Percentiles rank a stretch among this genome's conserved stretches.
Conservation (phyloP, 208 protist genomes). For the Leptomonas pyrrhocoris region DNA sequence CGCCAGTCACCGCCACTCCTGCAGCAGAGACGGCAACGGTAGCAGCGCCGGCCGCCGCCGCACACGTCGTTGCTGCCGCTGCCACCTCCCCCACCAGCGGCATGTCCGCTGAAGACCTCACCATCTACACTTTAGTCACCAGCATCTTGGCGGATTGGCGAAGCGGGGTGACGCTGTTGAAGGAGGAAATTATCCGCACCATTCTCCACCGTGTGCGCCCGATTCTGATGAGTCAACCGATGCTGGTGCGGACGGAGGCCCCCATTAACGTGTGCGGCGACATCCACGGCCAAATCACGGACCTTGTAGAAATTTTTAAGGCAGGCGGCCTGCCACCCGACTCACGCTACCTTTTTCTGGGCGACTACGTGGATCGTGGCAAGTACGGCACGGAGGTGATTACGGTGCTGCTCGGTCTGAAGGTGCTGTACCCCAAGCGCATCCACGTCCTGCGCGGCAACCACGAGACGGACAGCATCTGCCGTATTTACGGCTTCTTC, state of each 20-base stretch:
- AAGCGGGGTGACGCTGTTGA: slow-evolving; percentile 45
- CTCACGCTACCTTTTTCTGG: slow-evolving; percentile 98
- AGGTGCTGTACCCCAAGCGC: slow-evolving; percentile 96
- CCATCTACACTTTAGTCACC: slow-evolving; percentile 24
- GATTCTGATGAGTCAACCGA: slow-evolving; percentile 78
- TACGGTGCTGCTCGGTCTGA: slow-evolving; percentile 91
- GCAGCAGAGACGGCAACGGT: not conserved
- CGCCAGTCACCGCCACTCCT: not conserved
- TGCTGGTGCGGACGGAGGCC: slow-evolving; percentile 69
- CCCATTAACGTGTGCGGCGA: slow-evolving; percentile 93
- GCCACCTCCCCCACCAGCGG: slow-evolving; percentile 10
- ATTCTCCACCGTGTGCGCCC: slow-evolving; percentile 58
- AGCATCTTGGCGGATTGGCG: slow-evolving; percentile 50
- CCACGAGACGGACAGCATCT: slow-evolving; percentile 98
- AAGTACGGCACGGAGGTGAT: slow-evolving; percentile 95
- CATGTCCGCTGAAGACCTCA: slow-evolving; percentile 26
- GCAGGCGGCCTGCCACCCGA: slow-evolving; percentile 77
- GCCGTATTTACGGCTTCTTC: slow-evolving; percentile 99
- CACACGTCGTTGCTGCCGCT: not conserved
- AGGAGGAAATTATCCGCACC: slow-evolving; percentile 52
- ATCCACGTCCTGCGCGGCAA: slow-evolving; percentile 99
- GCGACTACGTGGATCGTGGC: slow-evolving; percentile 99
- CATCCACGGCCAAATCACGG: slow-evolving; percentile 96
- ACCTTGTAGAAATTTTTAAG: slow-evolving; percentile 95
- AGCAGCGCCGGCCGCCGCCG: not conserved